Evolutionary conservation across 768 basidiomycete species (phyloP).

Genomic region (Filobasidium wieringae): DNA sequence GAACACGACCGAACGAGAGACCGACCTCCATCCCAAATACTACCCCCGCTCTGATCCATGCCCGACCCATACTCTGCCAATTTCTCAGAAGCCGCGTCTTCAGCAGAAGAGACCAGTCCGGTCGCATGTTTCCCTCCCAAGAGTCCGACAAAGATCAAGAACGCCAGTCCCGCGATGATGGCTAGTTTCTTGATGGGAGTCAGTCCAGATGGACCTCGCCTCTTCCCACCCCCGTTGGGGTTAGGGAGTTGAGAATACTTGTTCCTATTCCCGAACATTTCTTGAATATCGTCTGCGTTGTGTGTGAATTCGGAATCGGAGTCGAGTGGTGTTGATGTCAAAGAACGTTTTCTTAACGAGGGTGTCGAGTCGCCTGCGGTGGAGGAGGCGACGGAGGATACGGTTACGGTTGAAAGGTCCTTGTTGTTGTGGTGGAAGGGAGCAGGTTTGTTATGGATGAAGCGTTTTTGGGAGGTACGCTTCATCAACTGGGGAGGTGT

Average conservation of each 20-base stretch:
- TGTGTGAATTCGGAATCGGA: background rate
- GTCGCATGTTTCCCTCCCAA: conserved; percentile 16
- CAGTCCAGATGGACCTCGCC: conserved; percentile 24
- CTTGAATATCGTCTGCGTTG: background rate
- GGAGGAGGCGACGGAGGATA: background rate
- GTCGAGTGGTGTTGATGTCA: background rate
- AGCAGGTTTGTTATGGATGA: too few species aligned
- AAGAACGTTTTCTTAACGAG: background rate
- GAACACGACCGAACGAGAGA: background rate
- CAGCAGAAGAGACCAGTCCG: background rate
- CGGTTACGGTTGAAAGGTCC: background rate
- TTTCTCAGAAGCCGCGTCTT: conserved; percentile 4
- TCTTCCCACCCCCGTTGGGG: conserved; percentile 16
- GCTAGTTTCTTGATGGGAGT: conserved; percentile 31
- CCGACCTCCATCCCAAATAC: background rate
- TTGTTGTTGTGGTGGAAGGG: too few species aligned
- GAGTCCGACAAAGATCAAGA: conserved; percentile 18
- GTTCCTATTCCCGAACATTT: background rate
- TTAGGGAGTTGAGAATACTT: background rate
- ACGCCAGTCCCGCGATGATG: conserved; percentile 22
- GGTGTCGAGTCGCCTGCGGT: background rate
- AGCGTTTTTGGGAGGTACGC: too few species aligned
- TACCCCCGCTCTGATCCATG: background rate
- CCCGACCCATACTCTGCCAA: conserved; percentile 5
- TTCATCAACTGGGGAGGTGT: too few species aligned